A percentile compares a stretch with the other conserved stretches of the same genome.
These are phyloP conservation scores for Naganishia liquefaciens DNA, from an alignment of 1,284 basidiomycete species.

Conservation along the genomic window DNA sequence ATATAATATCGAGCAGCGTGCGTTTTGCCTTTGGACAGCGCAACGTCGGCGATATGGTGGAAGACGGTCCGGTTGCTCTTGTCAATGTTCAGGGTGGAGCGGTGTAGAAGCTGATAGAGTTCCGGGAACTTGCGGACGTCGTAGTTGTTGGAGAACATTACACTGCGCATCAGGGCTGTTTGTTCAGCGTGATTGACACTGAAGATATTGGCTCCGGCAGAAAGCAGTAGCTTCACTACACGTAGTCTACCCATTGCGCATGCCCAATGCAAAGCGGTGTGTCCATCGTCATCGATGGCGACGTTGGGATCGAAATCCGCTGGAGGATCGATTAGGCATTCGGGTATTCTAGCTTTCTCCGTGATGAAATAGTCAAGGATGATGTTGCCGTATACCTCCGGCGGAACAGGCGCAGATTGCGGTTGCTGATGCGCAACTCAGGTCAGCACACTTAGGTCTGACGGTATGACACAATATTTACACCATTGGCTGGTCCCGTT, in stretches of 20 bases:
- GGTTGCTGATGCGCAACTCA: conserved; percentile 1
- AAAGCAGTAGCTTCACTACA: conserved; percentile 91
- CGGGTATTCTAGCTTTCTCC: conserved; percentile 89
- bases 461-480: background rate
- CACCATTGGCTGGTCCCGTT: background rate
- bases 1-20: conserved; percentile 98
- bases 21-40: conserved; percentile 94
- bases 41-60: conserved; percentile 98
- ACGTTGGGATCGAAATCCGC: conserved; percentile 93
- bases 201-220: conserved; percentile 95
- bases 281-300: conserved; percentile 97
- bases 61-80: conserved; percentile 97
- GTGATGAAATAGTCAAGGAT: conserved; percentile 99
- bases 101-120: conserved; percentile 92
- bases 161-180: conserved; percentile 95
- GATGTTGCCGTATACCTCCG: conserved; percentile 78
- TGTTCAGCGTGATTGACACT: conserved; percentile 96
- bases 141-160: conserved; percentile 99
- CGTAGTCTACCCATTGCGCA: conserved; percentile 98
- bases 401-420: conserved; percentile 37
- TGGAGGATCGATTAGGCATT: conserved; percentile 84
- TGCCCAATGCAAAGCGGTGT: conserved; percentile 97
- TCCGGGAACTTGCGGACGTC: conserved; percentile 99
- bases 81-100: conserved; percentile 98
- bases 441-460: background rate